Evolutionary conservation across 805 yeast species (phyloP), one percentile per base, ranked within the genome.

Genomic region (Metschnikowia gelsemii): DNA sequence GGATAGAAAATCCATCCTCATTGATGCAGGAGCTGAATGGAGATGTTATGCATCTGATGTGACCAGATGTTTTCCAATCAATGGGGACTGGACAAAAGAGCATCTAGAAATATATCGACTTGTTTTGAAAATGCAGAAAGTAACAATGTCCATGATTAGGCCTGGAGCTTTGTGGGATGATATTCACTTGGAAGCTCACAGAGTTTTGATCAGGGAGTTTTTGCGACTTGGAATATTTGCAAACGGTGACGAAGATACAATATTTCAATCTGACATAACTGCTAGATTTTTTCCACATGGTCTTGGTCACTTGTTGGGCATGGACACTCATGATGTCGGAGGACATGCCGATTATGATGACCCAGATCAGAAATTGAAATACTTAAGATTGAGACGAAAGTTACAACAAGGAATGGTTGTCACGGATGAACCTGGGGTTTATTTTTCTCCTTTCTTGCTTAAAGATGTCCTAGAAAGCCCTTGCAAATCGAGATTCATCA

Each of bases 21-120:
- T 91, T 40, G 99, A 91, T 67, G 97, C 98, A 7, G 99, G 99
- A 42, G 96, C 96, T 2, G 98, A 91, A 64, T 91, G 97, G 96
- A 78, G 79, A 50, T 81, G 87, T 61, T 91, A 91, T 63, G 90
- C 96, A 2, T 74, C 88, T 32, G 99, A 91, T 61, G 96, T 93
- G 31, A 93, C 99, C 12, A 78, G 99, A 59, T 86, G 95, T 59
- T 91, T 89, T 78, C 99, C 99, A 21, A 80, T 88, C 41, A 76
- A 72, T 47, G 99, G 99, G 5, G 80, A 82, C 40, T 91, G 96
- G 89, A 78, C 90, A 7, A 78, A 76, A 48, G 98, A 93, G 58
- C 95, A 91, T 55, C 74, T 86, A 51, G 87, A 77, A 42, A 82
- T 91, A 34, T 91, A 93, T 59, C 79, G 80, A 25, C 68, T 84